Evolutionary conservation across 1,284 basidiomycete species (phyloP).

Genomic region (Ganoderma leucocontextum): DNA sequence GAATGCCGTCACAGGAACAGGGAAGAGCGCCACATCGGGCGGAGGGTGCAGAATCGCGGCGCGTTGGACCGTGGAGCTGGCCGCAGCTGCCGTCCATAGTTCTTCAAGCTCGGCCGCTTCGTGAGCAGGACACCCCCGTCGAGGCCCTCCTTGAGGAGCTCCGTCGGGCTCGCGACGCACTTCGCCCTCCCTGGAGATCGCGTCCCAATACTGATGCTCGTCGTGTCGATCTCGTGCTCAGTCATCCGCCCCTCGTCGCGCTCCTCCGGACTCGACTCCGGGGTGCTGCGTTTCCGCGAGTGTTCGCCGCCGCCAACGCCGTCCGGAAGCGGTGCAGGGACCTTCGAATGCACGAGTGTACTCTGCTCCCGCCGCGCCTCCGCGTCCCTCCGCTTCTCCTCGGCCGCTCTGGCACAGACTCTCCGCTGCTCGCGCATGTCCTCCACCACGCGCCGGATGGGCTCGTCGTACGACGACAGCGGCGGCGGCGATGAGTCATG

Average conservation of each 20-base stretch:
- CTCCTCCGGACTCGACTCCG: slow-evolving; percentile 21
- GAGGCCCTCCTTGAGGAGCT: too few relatives aligned
- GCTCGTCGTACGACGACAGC: slow-evolving; percentile 67
- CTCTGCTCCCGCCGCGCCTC: slow-evolving; percentile 35
- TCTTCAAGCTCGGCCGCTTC: slow-evolving; percentile 74
- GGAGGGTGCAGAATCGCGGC: too few relatives aligned
- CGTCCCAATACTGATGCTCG: slow-evolving; percentile 26
- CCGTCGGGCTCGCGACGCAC: too few relatives aligned
- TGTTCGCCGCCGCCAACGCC: slow-evolving; percentile 18
- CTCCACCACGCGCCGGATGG: slow-evolving; percentile 80
- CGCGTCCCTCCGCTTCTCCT: slow-evolving; percentile 58
- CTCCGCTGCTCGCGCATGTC: slow-evolving; percentile 93
- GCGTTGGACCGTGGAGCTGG: too few relatives aligned
- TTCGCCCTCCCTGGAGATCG: too few relatives aligned
- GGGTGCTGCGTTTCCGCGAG: slow-evolving; percentile 29
- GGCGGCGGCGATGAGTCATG: slow-evolving; percentile 64
- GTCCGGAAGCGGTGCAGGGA: too few relatives aligned
- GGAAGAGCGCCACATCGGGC: too few relatives aligned
- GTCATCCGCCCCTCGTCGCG: background rate
- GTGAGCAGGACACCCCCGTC: slow-evolving; percentile 61
- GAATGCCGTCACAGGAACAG: too few relatives aligned
- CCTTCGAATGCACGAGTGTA: slow-evolving; percentile 20
- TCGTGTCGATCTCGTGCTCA: slow-evolving; percentile 22
- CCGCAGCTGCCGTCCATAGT: slow-evolving; percentile 60
- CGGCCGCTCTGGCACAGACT: slow-evolving; percentile 90